These are phyloP conservation scores for Rubia yunnanensis DNA, from an alignment of 257 asterid species.

Conservation along the genomic window DNA sequence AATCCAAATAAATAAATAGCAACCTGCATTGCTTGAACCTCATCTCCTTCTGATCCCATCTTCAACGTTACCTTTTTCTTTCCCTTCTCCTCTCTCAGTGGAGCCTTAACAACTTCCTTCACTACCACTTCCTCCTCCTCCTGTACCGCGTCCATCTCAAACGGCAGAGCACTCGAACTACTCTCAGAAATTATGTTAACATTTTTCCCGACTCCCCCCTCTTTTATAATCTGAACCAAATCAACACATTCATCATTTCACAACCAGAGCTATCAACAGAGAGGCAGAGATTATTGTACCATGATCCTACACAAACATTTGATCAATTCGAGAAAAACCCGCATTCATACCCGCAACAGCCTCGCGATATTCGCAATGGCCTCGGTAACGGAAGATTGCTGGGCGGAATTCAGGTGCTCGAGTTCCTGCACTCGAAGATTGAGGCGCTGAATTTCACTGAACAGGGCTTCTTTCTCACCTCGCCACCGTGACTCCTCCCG, in stretches of 20 bases:
- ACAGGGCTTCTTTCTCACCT: constrained; percentile 49
- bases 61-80: constrained; percentile 47
- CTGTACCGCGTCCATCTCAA: constrained; percentile 38
- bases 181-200: constrained; percentile 46
- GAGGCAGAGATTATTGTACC: no score
- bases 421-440: constrained; percentile 52
- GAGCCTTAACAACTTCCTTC: constrained; percentile 51
- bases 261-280: no score
- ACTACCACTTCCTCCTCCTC: constrained; percentile 41
- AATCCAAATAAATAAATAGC: neutral
- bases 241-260: neutral
- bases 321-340: neutral
- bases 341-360: constrained; percentile 49
- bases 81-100: constrained; percentile 31
- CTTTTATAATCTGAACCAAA: constrained; percentile 49
- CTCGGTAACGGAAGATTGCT: constrained; percentile 44
- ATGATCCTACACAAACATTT: neutral
- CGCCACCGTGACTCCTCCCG: constrained; percentile 80
- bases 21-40: constrained; percentile 82
- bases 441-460: constrained; percentile 50
- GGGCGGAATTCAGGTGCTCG: constrained; percentile 40
- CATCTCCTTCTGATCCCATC: constrained; percentile 84
- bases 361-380: constrained; percentile 46
- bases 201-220: constrained; percentile 52
- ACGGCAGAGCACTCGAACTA: constrained; percentile 47